Percentiles rank a stretch among this genome's conserved stretches.
These are phyloP conservation scores for Mollisiaceae sp. DNA, from an alignment of 2,329 filamentous ascomycete species.

Conservation along the genomic window DNA sequence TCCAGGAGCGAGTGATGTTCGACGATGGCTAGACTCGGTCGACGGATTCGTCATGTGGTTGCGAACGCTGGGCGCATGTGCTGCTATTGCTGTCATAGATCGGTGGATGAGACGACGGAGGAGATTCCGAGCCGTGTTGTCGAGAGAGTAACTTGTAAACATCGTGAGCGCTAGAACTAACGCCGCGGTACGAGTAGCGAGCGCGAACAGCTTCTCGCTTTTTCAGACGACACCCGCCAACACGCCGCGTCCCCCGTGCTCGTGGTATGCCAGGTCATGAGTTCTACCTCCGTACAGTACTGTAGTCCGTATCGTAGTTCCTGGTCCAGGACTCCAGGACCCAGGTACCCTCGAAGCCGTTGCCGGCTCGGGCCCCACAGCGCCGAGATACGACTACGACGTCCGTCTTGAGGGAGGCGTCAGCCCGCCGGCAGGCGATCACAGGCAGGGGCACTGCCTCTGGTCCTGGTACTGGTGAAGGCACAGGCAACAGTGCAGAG, in stretches of 20 bases:
- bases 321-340: no score
- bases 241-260: background rate
- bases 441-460: background rate
- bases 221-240: no score
- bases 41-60: constrained; percentile 9
- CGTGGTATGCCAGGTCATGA: background rate
- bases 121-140: no score
- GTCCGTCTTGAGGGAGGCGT: background rate
- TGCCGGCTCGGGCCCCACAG: constrained; percentile 15
- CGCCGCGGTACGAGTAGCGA: background rate
- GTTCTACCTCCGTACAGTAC: no score
- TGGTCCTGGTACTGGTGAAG: background rate
- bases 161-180: constrained; percentile 5
- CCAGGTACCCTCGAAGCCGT: background rate
- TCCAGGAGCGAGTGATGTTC: background rate
- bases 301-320: no score
- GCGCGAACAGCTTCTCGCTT: no score
- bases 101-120: background rate
- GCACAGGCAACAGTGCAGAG: background rate
- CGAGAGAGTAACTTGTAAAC: background rate
- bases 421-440: background rate
- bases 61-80: background rate
- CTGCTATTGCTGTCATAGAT: background rate
- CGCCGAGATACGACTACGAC: background rate
- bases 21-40: background rate